These are phyloP conservation scores for Tolypocladium ovalisporum DNA, from an alignment of 2,329 filamentous ascomycete genomes.

Conservation along the genomic window DNA sequence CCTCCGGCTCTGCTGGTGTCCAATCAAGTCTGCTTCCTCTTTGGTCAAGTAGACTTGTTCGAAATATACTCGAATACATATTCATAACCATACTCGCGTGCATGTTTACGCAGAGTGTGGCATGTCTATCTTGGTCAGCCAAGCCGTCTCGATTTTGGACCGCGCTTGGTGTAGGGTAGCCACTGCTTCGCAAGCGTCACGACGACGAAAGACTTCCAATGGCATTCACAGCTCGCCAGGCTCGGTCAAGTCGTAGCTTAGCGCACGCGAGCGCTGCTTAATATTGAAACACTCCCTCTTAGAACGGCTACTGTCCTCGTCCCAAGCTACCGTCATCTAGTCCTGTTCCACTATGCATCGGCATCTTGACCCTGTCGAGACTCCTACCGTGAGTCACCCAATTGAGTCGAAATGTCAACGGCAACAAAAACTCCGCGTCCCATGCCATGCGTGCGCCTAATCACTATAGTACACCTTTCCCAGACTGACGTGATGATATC, in stretches of 20 bases:
- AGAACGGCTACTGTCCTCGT: background rate
- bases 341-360: background rate
- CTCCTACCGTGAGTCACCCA: background rate
- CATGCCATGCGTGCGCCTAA: background rate
- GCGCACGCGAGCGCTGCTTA: background rate
- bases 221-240: background rate
- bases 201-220: too few relatives aligned
- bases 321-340: background rate
- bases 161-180: background rate
- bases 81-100: too few relatives aligned
- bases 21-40: too few relatives aligned
- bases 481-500: background rate
- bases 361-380: background rate
- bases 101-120: background rate
- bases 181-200: background rate
- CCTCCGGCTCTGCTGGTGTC: too few relatives aligned
- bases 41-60: background rate
- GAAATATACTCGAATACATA: too few relatives aligned
- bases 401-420: background rate
- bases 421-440: background rate
- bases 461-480: background rate
- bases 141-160: background rate
- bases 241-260: background rate
- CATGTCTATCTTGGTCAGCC: background rate
- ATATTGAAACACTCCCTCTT: background rate